Evolutionary conservation across 2,329 filamentous ascomycete genomes (phyloP), one percentile per base, ranked within the genome.

Genomic region (Fusarium odoratissimum): DNA sequence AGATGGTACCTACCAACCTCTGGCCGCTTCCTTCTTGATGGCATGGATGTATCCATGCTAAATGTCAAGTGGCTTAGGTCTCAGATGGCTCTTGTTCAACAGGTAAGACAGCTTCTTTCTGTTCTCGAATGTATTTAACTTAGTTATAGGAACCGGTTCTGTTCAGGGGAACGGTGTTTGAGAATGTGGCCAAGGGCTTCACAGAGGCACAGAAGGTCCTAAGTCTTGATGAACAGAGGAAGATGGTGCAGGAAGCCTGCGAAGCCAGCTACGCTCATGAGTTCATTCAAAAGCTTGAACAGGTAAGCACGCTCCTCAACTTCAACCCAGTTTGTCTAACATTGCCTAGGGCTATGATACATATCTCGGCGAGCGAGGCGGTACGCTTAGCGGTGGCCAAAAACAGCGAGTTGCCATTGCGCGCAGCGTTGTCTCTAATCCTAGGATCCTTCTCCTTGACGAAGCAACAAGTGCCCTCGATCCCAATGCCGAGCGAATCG

Each of bases 401-500:
- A 85, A 89, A 38, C 90, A 92, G 72, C 84, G 91, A 11, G 83
- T 92, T 23, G 88, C 90, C 1, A 92, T 92, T 65, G 90, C 91
- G 4, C 84, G 90, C 23, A 89, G 87, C 44, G 89, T 92, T 51
- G 82, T 92, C 42, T 87, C 88, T 13, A 81, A 89, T 40, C 90
- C 91, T 0, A 82, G 82, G 1, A 88, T 92, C 38, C 81, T 92
- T 1, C 86, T 92, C 12, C 81, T 92, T 2, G 91, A 92, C 68
- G 91, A 92, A 79, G 90, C 90, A 0, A 92, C 90, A 0, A 89
- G 86, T 44, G 88, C 90, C 3, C 76, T 84, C 23, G 81, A 84
- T 54, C 77, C 81, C 1, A 78, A 82, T 8, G 79, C 83, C 4
- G 83, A 84, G 40, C 76, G 80, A 6, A 80, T 87, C 21, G 88